Base-by-base conservation (phyloP, 495 filamentous ascomycete genomes). In the Penicillium cosmopolitanum region DNA sequence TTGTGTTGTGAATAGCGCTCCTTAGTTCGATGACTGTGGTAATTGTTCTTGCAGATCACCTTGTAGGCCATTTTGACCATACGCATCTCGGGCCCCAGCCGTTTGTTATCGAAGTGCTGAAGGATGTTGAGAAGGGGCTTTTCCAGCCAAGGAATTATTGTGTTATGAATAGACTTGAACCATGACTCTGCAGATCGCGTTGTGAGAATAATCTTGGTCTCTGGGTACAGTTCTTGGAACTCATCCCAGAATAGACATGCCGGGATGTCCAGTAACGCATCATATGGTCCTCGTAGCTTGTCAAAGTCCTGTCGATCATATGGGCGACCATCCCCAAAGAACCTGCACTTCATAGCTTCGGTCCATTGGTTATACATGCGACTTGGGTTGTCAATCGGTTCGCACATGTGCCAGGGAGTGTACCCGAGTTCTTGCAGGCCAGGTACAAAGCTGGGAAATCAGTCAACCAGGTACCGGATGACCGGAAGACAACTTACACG, bases 191-290 rank as follows among this genome's bases (percentile, higher is more conserved):
- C 57, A 53, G 51, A 25, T 1, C 55, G 65, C 19, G 59, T 64
- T n/a, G 65, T 65, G 9, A 67, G 53, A 23, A 67, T 65, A 21
- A 58, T 53, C 51, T 67, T 67, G 15, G 54, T 57, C 25, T 61
- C 50, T 6, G 64, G 64, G 34, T 67, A 67, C n/a, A 55, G 23
- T 31, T 43, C 36, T 10, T 55, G 34, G 23, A 55, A 55, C 16
- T 55, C 52, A 11, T 55, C 52, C 52, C 52, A 55, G 21, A 55
- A 55, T 1, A 55, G 52, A 33, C 52, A 55, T 43, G 52, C 52
- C 0, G 52, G 52, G 5, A 55, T 55, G 21, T 55, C 52, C 36
- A 55, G 25, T 18, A 55, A 23, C 10, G 52, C 52, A 33, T 55
- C 52, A 11, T 55, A 55, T 16, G 38, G 38, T 7, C 52, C 52